Base-by-base conservation (phyloP, 805 yeast genomes). In the Clavispora fructus region DNA sequence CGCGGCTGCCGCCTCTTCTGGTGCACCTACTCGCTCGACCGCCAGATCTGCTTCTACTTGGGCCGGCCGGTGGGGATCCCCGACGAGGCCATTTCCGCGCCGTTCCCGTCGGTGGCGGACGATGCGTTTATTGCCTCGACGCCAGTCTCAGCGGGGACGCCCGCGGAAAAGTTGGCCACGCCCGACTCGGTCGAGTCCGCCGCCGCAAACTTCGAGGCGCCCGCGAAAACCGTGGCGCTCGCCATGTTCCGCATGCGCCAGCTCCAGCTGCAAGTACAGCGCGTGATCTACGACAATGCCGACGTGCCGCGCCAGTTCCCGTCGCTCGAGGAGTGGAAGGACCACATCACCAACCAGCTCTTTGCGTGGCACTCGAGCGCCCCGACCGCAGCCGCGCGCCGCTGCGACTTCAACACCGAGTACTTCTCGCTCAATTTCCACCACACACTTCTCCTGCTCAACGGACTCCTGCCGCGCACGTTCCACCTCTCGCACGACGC, bases 41-140 rank as follows among this genome's bases (percentile, higher is more conserved):
- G 97, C 23, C 96, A 89, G 60, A 81, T 88, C 9, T 85, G 95
- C 60, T 82, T 90, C 39, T 89, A 89, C 59, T 69, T 90, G 42
- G 95, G 95, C 1, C 74, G 97, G 33, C 97, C 97, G 0, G 83
- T 85, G 53, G 94, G 95, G 0, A 84, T 90, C 1, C 94, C 95
- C 0, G 96, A 90, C 54, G 90, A 85, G 52, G 75, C 82, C 42
- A 79, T 89, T 39, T 75, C 79, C 43, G 83, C 87, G 1, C 78
- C 78, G 35, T 86, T 83, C 59, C 95, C 96, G 0, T 77, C 85
- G 14, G 75, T 74, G 37, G 64, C 85, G 40, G 97, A 90, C 64
- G 97, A 90, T 59, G 75, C 88, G 1, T 60, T 73, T 33, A n/a
- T n/a, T n/a, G n/a, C n/a, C n/a, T n/a, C n/a, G n/a, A n/a, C n/a